Percentiles rank a stretch among this genome's conserved stretches.
Evolutionary conservation across 2,329 filamentous ascomycete genomes (phyloP).

Genomic region (Stachybotrys echinatus): DNA sequence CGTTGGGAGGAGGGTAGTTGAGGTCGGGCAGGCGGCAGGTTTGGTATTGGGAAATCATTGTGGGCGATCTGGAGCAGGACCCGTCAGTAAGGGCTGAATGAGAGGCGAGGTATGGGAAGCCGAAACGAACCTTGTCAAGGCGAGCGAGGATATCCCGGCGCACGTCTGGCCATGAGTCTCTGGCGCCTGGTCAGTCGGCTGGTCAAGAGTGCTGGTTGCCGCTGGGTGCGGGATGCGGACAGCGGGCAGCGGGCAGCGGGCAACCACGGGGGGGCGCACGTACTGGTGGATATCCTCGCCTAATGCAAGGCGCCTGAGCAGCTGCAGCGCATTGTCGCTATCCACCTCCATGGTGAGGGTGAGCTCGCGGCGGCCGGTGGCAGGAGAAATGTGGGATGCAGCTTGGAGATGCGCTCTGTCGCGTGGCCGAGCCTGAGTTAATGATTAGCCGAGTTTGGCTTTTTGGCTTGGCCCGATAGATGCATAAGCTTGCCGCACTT

Average conservation of each 20-base stretch:
- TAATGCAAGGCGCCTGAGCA: slow-evolving; percentile 41
- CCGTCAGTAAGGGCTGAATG: not conserved
- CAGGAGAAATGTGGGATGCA: too few relatives aligned
- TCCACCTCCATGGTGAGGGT: slow-evolving; percentile 54
- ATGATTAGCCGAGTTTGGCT: too few relatives aligned
- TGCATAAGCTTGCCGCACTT: not conserved
- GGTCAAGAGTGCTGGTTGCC: not conserved
- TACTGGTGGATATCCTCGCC: slow-evolving; percentile 53
- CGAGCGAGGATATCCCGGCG: slow-evolving; percentile 60
- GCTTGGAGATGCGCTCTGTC: not conserved
- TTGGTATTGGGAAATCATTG: slow-evolving; percentile 70
- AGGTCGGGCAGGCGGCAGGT: slow-evolving; percentile 38
- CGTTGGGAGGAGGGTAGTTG: slow-evolving; percentile 32
- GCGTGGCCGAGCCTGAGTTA: too few relatives aligned
- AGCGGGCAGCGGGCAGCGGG: slow-evolving; percentile 7
- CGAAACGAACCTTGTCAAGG: slow-evolving; percentile 52
- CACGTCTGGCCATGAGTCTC: slow-evolving; percentile 64
- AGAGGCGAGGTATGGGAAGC: not conserved
- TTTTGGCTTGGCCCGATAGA: not conserved
- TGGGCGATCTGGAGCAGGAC: slow-evolving; percentile 57
- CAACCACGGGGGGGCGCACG: slow-evolving; percentile 19
- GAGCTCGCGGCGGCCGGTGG: slow-evolving; percentile 15
- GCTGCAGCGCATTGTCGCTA: slow-evolving; percentile 43
- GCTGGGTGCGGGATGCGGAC: not conserved
- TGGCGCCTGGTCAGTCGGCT: slow-evolving; percentile 33